Conservation (phyloP, 1,284 basidiomycete species). For the Leucoagaricus sp. region DNA sequence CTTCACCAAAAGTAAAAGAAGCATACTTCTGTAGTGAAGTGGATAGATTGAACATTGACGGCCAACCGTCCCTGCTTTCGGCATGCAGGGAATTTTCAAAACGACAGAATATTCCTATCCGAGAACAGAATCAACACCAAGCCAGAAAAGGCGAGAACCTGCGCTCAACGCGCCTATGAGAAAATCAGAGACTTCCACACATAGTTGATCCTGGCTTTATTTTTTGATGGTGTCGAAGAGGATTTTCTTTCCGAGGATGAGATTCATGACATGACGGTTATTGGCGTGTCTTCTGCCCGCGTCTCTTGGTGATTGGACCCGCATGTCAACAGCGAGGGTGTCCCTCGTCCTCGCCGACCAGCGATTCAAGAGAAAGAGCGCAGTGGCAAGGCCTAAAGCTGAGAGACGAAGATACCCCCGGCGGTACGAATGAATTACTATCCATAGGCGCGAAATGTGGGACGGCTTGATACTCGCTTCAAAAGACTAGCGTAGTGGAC, state of each 20-base stretch:
- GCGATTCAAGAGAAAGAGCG: too few species aligned
- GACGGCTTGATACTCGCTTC: too few species aligned
- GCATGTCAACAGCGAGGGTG: too few species aligned
- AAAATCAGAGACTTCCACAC: slow-evolving; percentile 5
- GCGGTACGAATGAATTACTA: not conserved
- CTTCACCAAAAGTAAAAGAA: too few species aligned
- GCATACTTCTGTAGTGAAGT: too few species aligned
- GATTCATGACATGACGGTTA: too few species aligned
- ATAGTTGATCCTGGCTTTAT: slow-evolving; percentile 4
- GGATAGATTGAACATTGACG: too few species aligned
- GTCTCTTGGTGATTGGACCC: too few species aligned
- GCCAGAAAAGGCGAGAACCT: not conserved
- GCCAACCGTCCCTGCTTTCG: not conserved
- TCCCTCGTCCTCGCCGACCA: not conserved
- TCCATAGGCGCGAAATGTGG: not conserved
- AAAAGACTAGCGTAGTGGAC: too few species aligned
- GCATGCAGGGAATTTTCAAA: not conserved
- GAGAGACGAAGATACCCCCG: too few species aligned
- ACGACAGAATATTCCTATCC: not conserved
- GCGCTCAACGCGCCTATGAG: not conserved
- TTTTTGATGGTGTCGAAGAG: not conserved
- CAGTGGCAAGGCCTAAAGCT: too few species aligned
- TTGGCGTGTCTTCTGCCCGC: too few species aligned
- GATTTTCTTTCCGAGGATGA: not conserved
- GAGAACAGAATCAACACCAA: not conserved